Conservation (phyloP, 257 asterid genomes). For the Gentiana straminea region DNA sequence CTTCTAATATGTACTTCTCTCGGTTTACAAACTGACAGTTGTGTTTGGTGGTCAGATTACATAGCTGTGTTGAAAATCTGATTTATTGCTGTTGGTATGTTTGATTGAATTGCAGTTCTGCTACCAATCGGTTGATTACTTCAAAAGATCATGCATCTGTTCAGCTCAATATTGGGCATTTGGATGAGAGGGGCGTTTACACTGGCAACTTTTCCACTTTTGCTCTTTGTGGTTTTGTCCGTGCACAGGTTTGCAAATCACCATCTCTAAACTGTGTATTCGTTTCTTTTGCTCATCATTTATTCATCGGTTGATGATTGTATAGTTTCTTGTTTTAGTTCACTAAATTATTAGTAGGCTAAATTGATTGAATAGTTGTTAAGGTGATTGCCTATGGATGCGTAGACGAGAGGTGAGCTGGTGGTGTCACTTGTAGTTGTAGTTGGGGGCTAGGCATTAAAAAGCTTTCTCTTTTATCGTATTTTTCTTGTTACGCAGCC, state of each 20-base stretch:
- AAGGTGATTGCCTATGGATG: too few species aligned
- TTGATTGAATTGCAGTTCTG: constrained; percentile 11
- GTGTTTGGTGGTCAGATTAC: background rate
- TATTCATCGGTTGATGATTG: too few species aligned
- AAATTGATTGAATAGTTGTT: too few species aligned
- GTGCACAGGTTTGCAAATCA: constrained; percentile 13
- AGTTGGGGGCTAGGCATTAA: too few species aligned
- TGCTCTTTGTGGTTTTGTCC: constrained; percentile 20
- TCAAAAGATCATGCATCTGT: constrained; percentile 28
- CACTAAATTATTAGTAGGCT: too few species aligned
- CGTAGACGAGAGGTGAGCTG: too few species aligned
- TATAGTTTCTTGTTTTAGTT: too few species aligned
- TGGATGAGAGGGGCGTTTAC: constrained; percentile 19
- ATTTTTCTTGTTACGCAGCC: too few species aligned
- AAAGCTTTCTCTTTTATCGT: too few species aligned
- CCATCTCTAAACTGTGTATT: too few species aligned
- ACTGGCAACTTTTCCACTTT: constrained; percentile 18
- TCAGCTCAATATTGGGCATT: constrained; percentile 23
- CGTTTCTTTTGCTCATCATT: too few species aligned
- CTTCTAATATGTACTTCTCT: background rate
- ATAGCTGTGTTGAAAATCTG: background rate
- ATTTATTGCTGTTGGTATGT: background rate
- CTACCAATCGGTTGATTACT: constrained; percentile 24
- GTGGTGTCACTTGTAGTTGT: too few species aligned
- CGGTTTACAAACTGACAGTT: background rate